Conservation (phyloP, 2,329 filamentous ascomycete genomes). For the Sordariomycetes sp. region DNA sequence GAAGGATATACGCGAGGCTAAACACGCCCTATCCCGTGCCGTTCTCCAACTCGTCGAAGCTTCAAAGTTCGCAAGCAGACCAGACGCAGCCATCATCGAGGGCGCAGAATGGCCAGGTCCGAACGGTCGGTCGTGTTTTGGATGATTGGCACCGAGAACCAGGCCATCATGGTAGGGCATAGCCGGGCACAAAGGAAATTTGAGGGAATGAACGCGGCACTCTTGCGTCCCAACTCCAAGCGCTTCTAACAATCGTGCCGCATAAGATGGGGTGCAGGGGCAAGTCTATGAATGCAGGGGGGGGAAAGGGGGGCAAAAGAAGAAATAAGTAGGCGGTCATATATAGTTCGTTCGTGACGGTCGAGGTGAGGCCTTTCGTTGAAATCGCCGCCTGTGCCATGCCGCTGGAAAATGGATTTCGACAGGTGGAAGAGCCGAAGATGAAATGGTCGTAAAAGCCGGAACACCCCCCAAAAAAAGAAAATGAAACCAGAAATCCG, state of each 20-base stretch:
- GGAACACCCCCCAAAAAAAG: slow-evolving; percentile 2
- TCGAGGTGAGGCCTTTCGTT: slow-evolving; percentile 3
- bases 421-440: slow-evolving; percentile 4
- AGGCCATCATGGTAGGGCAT: background rate
- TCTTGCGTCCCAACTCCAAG: slow-evolving; percentile 3
- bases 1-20: background rate
- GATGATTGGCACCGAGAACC: background rate
- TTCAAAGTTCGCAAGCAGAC: background rate
- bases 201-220: slow-evolving; percentile 2
- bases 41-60: background rate
- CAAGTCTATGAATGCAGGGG: background rate
- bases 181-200: slow-evolving; percentile 2
- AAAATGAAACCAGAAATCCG: slow-evolving; percentile 1
- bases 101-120: background rate
- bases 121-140: background rate
- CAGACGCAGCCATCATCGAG: background rate
- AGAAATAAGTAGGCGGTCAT: slow-evolving; percentile 2
- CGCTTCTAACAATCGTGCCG: slow-evolving; percentile 3
- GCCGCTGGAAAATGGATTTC: slow-evolving; percentile 6
- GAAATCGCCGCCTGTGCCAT: slow-evolving; percentile 10
- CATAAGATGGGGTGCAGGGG: background rate
- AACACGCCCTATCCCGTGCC: background rate
- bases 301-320: background rate
- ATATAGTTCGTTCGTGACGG: background rate
- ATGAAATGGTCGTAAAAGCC: slow-evolving; percentile 4